Conservation (phyloP, 1,139 yeast genomes). For the Blastobotrys capitulatus region DNA sequence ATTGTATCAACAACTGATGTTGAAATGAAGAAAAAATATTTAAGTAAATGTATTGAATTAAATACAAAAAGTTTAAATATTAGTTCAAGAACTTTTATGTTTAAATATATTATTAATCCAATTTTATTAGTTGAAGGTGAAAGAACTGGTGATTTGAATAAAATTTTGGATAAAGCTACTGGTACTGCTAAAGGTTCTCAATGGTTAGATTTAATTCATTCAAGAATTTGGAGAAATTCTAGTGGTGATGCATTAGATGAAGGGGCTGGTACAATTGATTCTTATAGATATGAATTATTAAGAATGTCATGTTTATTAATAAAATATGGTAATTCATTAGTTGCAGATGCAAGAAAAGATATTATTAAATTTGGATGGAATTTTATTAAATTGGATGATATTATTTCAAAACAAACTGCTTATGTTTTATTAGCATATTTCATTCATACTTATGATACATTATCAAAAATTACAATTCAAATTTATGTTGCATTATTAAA, state of each 20-base stretch:
- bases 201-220: conserved; percentile 63
- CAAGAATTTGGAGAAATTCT: conserved; percentile 67
- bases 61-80: conserved; percentile 24
- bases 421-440: conserved; percentile 84
- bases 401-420: conserved; percentile 86
- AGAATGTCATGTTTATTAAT: conserved; percentile 77
- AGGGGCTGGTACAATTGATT: conserved; percentile 67
- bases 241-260: conserved; percentile 45
- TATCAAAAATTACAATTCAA: conserved; percentile 82
- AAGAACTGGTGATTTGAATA: conserved; percentile 44
- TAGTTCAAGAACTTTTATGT: conserved; percentile 53
- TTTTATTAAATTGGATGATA: conserved; percentile 82
- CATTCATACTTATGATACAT: conserved; percentile 84
- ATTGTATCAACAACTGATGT: conserved; percentile 51
- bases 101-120: conserved; percentile 62
- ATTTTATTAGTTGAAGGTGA: conserved; percentile 60
- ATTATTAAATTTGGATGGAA: conserved; percentile 94
- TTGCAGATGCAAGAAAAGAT: conserved; percentile 71
- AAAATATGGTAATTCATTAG: conserved; percentile 57
- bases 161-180: conserved; percentile 39
- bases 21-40: conserved; percentile 44
- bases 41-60: conserved; percentile 49
- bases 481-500: conserved; percentile 85
- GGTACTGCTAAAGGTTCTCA: conserved; percentile 28
- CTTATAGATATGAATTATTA: conserved; percentile 68